A percentile compares a stretch with the other conserved stretches of the same genome.
Evolutionary conservation across 345 rosid genomes (phyloP).

Genomic region (Linum usitatissimum): DNA sequence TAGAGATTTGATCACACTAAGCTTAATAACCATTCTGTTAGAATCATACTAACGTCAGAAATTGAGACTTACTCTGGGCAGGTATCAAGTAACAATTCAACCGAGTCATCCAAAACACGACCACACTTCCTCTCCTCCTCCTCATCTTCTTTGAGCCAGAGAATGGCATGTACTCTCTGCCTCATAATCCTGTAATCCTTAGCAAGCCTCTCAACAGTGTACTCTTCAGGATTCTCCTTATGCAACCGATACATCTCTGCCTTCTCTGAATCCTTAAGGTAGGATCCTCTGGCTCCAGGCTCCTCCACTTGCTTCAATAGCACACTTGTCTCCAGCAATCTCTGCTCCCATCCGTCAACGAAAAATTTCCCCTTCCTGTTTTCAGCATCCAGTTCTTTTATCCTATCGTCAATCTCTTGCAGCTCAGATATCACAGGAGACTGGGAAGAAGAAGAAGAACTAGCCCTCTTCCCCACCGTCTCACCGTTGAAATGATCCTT

Average conservation of each 20-base stretch:
- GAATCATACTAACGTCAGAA: not conserved
- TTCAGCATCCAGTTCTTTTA: slow-evolving; percentile 37
- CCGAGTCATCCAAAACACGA: slow-evolving; percentile 81
- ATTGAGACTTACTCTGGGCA: slow-evolving; percentile 63
- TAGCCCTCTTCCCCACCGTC: slow-evolving; percentile 28
- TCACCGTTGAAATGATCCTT: slow-evolving; percentile 88
- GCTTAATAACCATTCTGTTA: too few relatives aligned
- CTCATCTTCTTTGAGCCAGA: slow-evolving; percentile 90
- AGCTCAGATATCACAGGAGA: slow-evolving; percentile 26
- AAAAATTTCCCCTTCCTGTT: slow-evolving; percentile 35
- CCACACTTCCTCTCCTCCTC: slow-evolving; percentile 86
- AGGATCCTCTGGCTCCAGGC: slow-evolving; percentile 88
- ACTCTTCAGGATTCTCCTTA: slow-evolving; percentile 71
- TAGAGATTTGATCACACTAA: too few relatives aligned
- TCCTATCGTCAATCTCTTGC: slow-evolving; percentile 40
- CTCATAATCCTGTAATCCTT: slow-evolving; percentile 92
- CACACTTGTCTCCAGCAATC: slow-evolving; percentile 40
- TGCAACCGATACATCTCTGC: slow-evolving; percentile 91
- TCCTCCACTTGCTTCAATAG: slow-evolving; percentile 70
- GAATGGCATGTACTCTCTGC: slow-evolving; percentile 92
- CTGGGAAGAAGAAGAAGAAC: slow-evolving; percentile 17
- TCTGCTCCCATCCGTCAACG: slow-evolving; percentile 46
- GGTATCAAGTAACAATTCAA: slow-evolving; percentile 74
- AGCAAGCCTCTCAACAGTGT: slow-evolving; percentile 72
- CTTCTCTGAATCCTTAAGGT: slow-evolving; percentile 84